phyloP scores from a whole-genome alignment of 176 grass and related monocot species.

The Pontederia crassipes region DNA sequence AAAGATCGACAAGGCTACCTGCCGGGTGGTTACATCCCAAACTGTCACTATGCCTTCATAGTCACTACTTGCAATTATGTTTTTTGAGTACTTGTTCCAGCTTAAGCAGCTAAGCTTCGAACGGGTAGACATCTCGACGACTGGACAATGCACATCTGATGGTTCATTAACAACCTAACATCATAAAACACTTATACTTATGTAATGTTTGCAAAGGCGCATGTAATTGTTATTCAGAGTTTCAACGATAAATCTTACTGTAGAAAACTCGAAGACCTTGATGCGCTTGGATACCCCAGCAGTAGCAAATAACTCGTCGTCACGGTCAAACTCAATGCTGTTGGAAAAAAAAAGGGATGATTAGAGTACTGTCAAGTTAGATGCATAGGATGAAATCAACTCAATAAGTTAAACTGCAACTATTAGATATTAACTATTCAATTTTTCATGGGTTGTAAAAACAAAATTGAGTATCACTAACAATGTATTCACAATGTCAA shows the following conservation, averaged over 20 bases:
- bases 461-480: no score
- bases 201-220: not conserved
- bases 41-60: slow-evolving; percentile 99
- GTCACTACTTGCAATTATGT: slow-evolving; percentile 99
- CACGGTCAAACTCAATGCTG: slow-evolving; percentile 98
- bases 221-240: not conserved
- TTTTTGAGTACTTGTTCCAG: slow-evolving; percentile 99
- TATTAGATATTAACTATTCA: no score
- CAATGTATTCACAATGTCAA: no score
- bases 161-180: slow-evolving; percentile 85
- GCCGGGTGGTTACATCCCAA: slow-evolving; percentile 90
- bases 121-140: slow-evolving; percentile 93
- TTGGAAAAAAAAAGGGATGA: slow-evolving; percentile 11
- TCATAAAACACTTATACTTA: slow-evolving; percentile 13
- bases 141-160: slow-evolving; percentile 83
- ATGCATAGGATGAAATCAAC: no score
- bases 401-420: no score
- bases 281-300: slow-evolving; percentile 98
- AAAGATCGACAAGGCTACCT: slow-evolving; percentile 37
- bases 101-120: slow-evolving; percentile 99
- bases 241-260: slow-evolving; percentile 34
- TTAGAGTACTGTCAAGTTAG: not conserved
- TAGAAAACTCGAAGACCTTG: slow-evolving; percentile 97
- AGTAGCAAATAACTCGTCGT: slow-evolving; percentile 95
- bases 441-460: no score